Percentiles rank a stretch among this genome's conserved stretches.
Evolutionary conservation across 169 alveolate species (phyloP).

Genomic region (Cyclospora cayetanensis): DNA sequence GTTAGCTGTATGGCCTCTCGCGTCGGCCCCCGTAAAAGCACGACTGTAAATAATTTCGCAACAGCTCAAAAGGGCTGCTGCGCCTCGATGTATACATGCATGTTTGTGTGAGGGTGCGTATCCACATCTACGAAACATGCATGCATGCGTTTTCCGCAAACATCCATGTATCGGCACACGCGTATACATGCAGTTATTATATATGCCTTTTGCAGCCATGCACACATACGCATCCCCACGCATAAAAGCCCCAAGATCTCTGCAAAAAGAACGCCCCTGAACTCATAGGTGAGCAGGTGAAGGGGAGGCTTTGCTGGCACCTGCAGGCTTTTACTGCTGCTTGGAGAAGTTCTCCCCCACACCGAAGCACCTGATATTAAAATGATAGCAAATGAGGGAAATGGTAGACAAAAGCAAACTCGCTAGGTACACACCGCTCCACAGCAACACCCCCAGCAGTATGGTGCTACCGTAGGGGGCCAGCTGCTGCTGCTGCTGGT

Average conservation of each 20-base stretch:
- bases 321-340: neutral
- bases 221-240: neutral
- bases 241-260: no score
- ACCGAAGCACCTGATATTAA: conserved; percentile 28
- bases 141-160: neutral
- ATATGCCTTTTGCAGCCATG: neutral
- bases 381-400: conserved; percentile 19
- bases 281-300: no score
- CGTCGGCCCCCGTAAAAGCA: no score
- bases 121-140: neutral
- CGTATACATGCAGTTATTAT: neutral
- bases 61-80: no score
- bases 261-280: no score
- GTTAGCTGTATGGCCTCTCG: no score
- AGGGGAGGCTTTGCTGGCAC: no score
- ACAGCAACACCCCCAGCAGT: neutral
- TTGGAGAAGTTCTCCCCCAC: neutral
- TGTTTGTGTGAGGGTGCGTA: neutral
- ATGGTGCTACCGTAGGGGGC: conserved; percentile 21
- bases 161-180: neutral
- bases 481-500: neutral
- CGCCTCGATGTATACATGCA: no score
- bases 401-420: conserved; percentile 16
- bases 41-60: no score
- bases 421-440: conserved; percentile 25